Percentiles rank a stretch among this genome's conserved stretches.
phyloP scores from a whole-genome alignment of 2,329 filamentous ascomycete genomes.

The Verticillium longisporum region DNA sequence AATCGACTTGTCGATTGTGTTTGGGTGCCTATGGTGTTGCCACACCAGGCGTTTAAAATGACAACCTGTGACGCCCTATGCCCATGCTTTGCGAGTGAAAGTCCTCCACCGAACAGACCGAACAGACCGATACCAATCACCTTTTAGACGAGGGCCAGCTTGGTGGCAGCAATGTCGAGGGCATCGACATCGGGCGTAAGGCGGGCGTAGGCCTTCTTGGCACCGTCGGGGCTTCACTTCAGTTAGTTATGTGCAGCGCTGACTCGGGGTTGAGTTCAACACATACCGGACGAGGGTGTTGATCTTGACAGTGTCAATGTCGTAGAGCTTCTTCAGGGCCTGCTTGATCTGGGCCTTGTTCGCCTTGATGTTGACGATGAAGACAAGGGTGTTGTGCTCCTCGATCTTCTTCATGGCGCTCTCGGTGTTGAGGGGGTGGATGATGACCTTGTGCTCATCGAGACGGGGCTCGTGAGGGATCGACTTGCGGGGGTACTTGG shows the following conservation, averaged over 20 bases:
- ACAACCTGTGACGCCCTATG: slow-evolving; percentile 14
- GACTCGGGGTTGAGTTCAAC: slow-evolving; percentile 19
- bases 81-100: slow-evolving; percentile 11
- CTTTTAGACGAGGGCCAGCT: slow-evolving; percentile 91
- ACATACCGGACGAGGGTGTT: slow-evolving; percentile 95
- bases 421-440: slow-evolving; percentile 99
- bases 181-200: slow-evolving; percentile 95
- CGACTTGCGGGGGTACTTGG: slow-evolving; percentile 96
- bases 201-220: slow-evolving; percentile 98
- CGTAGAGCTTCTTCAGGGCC: slow-evolving; percentile 98
- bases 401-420: slow-evolving; percentile 99
- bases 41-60: slow-evolving; percentile 6
- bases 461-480: slow-evolving; percentile 84
- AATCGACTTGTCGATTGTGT: slow-evolving; percentile 7
- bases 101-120: not conserved
- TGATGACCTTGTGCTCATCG: slow-evolving; percentile 95
- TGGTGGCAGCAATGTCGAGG: slow-evolving; percentile 98
- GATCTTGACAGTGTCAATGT: slow-evolving; percentile 97
- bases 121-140: not conserved
- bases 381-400: slow-evolving; percentile 99
- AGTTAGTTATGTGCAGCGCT: slow-evolving; percentile 4
- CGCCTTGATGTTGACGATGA: slow-evolving; percentile 94
- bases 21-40: slow-evolving; percentile 2
- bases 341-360: slow-evolving; percentile 99
- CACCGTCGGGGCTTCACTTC: slow-evolving; percentile 70